phyloP scores from a whole-genome alignment of 1,284 basidiomycete genomes.

The Cystobasidiaceae sp. region DNA sequence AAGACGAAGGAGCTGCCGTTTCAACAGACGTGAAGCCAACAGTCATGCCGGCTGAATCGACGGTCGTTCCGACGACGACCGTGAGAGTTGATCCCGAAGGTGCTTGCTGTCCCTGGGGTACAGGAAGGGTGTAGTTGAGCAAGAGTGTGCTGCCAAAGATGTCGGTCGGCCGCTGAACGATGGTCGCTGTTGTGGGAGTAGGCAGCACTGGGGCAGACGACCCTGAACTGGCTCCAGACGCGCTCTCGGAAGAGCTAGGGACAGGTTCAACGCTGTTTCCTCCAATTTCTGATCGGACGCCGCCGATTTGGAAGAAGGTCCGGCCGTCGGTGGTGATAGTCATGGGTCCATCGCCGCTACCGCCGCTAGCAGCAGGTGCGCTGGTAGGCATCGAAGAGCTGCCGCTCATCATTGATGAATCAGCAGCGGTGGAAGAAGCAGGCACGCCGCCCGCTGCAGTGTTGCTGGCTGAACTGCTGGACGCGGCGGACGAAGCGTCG shows the following conservation, averaged over 20 bases:
- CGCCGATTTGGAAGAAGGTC: background rate
- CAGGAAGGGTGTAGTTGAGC: conserved; percentile 7
- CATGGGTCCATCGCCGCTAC: background rate
- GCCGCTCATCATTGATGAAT: too few species aligned
- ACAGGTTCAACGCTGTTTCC: background rate
- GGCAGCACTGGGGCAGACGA: background rate
- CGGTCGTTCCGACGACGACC: conserved; percentile 11
- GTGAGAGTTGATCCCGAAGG: background rate
- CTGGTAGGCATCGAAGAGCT: too few species aligned
- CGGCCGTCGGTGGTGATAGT: conserved; percentile 7
- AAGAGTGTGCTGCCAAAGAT: conserved; percentile 4
- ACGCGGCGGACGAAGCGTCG: background rate
- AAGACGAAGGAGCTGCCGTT: background rate
- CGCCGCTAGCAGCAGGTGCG: too few species aligned
- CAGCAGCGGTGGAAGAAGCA: background rate
- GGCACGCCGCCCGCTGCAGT: background rate
- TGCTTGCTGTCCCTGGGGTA: background rate
- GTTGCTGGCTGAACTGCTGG: background rate
- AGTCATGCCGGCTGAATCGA: conserved; percentile 2
- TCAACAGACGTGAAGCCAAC: background rate
- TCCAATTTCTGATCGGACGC: background rate
- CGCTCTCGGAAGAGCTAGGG: background rate
- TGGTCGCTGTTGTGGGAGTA: conserved; percentile 16
- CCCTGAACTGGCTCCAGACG: background rate
- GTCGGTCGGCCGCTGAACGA: conserved; percentile 4